Base-by-base conservation (phyloP, 768 basidiomycete species). In the Xerocomus spinulosus region DNA sequence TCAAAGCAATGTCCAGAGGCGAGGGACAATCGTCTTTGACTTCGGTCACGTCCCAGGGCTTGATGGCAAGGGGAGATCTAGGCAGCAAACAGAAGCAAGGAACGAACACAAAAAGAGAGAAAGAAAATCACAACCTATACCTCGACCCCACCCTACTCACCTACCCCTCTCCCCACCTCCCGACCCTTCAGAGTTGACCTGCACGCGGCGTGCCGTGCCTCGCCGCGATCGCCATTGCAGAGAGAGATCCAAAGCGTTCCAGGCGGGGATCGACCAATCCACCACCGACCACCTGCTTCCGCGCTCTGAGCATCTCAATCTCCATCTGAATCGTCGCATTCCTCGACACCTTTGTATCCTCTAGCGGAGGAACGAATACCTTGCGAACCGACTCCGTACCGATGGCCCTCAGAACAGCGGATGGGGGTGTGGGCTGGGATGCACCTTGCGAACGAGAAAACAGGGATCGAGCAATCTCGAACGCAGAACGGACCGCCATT, bases 291-390 rank as follows among this genome's bases (percentile, higher is more conserved):
- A 45, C 49, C 25, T 40, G 18, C 44, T 25, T 55, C 40, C 4
- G 46, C 7, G 39, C 23, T n/a, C 51, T 23, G 0, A 44, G 42
- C 14, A 54, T 33, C 35, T 54, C 42, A 15, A 59, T 48, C 26
- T 49, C 51, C 1, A 43, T 49, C 17, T 45, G 47, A 8, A 45
- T 50, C 18, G 14, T 17, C 1, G 34, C 20, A 28, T 52, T 45
- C 26, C 6, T 50, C 13, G 39, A 44, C 3, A 9, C 33, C 18
- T 48, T 46, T 12, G 9, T n/a, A 1, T 30, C 25, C 26, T 46
- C 49, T 12, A 51, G 53, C 17, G 44, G n/a, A 3, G 59, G 46
- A 2, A 42, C 15, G 20, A 49, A 53, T 17, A 46, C 0, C 20
- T 40, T 47, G 1, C 42, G 48, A 15, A 52, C 32, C 2, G 44